Evolutionary conservation across 768 basidiomycete genomes (phyloP).

Genomic region (Suillus americanus): DNA sequence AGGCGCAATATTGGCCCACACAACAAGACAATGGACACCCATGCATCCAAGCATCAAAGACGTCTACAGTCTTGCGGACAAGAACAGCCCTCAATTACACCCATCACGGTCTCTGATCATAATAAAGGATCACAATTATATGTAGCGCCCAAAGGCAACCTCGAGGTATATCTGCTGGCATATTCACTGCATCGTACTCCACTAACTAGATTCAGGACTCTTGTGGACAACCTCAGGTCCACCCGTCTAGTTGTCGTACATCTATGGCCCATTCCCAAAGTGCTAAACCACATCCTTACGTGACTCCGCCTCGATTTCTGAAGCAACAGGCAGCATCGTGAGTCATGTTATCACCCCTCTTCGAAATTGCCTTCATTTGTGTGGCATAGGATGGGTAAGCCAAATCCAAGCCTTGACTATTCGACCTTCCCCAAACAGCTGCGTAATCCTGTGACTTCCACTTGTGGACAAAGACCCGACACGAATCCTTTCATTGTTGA

Average conservation of each 20-base stretch:
- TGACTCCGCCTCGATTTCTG: not conserved
- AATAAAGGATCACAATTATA: not conserved
- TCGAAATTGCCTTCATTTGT: not conserved
- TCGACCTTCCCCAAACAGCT: not conserved
- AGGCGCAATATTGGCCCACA: not conserved
- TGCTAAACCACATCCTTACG: not conserved
- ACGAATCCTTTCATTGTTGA: not conserved
- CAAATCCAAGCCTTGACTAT: not conserved
- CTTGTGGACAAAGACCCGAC: not conserved
- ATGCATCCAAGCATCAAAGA: not conserved
- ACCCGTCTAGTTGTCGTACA: not conserved
- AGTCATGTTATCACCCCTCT: not conserved
- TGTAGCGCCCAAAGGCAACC: not conserved
- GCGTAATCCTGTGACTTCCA: not conserved
- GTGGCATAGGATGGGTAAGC: not conserved
- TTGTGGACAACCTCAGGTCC: not conserved
- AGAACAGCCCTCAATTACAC: not conserved
- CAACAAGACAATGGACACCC: not conserved
- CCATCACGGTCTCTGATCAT: not conserved
- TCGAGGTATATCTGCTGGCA: not conserved
- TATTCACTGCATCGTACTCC: not conserved
- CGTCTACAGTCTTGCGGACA: too few relatives aligned
- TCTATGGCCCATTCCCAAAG: not conserved
- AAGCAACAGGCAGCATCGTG: not conserved
- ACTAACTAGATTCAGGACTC: not conserved